Evolutionary conservation across 768 basidiomycete genomes (phyloP), one percentile per base, ranked within the genome.

Genomic region (Leccinum subgranulosum): DNA sequence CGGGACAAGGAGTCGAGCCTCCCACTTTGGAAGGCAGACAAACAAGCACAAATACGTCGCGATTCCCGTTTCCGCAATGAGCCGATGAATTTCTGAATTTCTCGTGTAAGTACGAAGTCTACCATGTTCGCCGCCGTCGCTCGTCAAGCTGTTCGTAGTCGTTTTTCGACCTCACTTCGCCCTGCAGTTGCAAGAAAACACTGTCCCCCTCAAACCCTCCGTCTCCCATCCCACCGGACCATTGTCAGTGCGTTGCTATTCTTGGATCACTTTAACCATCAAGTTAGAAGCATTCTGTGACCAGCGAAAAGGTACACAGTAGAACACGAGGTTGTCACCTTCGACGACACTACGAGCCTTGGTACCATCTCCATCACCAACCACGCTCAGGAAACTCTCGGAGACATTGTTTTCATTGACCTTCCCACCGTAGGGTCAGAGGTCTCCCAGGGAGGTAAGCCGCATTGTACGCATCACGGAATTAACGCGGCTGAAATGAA

Each of bases 341-440:
- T 84, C 69, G 94, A 99, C 70, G 83, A 89, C 56, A 69, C 75
- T 41, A 89, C 89, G 19, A 84, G 86, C 36, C 63, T 94, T 28
- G 96, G 93, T 36, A 87, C 82, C 8, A 79, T 98, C 46, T 83
- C 84, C 45, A 91, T 99, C 69, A 98, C 97, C 15, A 78, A 96
- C 69, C 90, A 97, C 69, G 97, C 97, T 2, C 94, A 98, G 72
- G 80, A 86, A 50, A 85, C 87, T 33, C 81, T 99, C 3, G 97
- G 97, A 31, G 97, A 99, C 71, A 93, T 98, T 52, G 97, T 98
- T 49, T 99, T 92, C 75, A 94, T 98, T 49, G 97, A 98, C 72
- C 81, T 99, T 49, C 91, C 92, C 1, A 64, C 69, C 10, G 68
- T 80, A 9, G 94, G 89, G 5, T 77, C 81, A 0, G 70, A 81